These are phyloP conservation scores for Colletotrichum spaethianum DNA, from an alignment of 2,329 filamentous ascomycete species.

Conservation along the genomic window DNA sequence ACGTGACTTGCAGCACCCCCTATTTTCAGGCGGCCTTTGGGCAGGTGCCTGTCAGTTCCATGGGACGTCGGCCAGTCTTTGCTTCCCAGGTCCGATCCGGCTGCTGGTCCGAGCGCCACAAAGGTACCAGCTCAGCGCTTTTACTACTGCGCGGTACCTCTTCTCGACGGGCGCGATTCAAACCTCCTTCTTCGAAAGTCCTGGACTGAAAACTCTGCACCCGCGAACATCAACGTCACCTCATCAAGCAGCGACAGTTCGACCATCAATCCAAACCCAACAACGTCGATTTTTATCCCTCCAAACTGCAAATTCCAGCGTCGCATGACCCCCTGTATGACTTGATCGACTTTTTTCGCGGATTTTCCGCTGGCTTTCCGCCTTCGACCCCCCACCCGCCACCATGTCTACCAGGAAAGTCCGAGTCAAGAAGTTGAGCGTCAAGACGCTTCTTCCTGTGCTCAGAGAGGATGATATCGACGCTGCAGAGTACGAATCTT, in stretches of 20 bases:
- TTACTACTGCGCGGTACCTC: slow-evolving; percentile 36
- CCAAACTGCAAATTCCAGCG: slow-evolving; percentile 65
- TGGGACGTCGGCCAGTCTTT: slow-evolving; percentile 27
- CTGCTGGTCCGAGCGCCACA: slow-evolving; percentile 36
- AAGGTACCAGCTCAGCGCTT: slow-evolving; percentile 31
- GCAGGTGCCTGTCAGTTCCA: slow-evolving; percentile 23
- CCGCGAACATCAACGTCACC: slow-evolving; percentile 71
- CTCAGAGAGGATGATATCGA: slow-evolving; percentile 94
- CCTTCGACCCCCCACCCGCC: slow-evolving; percentile 56
- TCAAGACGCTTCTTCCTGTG: slow-evolving; percentile 89
- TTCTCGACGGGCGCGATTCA: neutral
- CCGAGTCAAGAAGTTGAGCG: slow-evolving; percentile 91
- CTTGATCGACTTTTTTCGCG: slow-evolving; percentile 75
- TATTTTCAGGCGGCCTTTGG: slow-evolving; percentile 29
- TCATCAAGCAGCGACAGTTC: slow-evolving; percentile 63
- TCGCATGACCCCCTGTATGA: slow-evolving; percentile 72
- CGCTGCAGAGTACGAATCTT: slow-evolving; percentile 85
- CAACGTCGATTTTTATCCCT: slow-evolving; percentile 66
- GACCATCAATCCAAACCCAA: slow-evolving; percentile 69
- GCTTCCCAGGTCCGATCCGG: slow-evolving; percentile 34
- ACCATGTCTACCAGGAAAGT: slow-evolving; percentile 78
- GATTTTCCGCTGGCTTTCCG: slow-evolving; percentile 67
- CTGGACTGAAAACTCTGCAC: slow-evolving; percentile 64
- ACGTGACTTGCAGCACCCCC: slow-evolving; percentile 40
- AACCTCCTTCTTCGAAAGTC: slow-evolving; percentile 21